Base-by-base conservation (phyloP, 345 rosid species). In the Lenwebbia sp. region DNA sequence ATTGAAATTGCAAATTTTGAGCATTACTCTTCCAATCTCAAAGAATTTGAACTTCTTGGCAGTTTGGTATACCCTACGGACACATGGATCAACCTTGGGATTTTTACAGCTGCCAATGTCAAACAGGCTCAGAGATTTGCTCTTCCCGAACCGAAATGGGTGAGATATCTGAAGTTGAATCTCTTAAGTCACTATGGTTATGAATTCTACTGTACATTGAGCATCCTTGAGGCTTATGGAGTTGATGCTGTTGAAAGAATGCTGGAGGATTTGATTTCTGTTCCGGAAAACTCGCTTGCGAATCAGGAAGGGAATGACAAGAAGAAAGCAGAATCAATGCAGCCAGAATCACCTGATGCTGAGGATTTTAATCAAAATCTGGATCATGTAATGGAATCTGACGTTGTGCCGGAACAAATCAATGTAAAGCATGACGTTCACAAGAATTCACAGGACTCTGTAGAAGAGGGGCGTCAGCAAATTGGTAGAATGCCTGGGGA, bases 401-500 rank as follows among this genome's bases (percentile, higher is more conserved):
- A 87, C 11, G 47, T 88, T 83, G 55, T 88, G 8, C 70, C 83
- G n/a, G 96, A 91, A 83, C 87, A 85, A 37, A 53, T 81, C 47
- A 84, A 90, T 84, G 86, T 82, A 10, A 94, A 90, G 86, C 88
- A 30, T 86, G 96, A 92, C 51, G 82, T 83, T 62, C n/a, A 70
- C 49, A 94, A 85, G 85, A 86, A 86, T 87, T 89, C 88, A 84
- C 86, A 91, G 6, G 92, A 92, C 82, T 92, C 94, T 4, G 89
- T 91, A 33, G 96, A 93, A 88, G 99, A 94, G 90, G 88, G 91
- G 82, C 96, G 92, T 41, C 99, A 93, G 85, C 98, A 94, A 89
- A 95, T 89, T 88, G 94, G 97, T 78, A 94, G 98, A 89, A 93
- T 95, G 96, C 97, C 96, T 83, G 98, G 98, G n/a, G 99, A 98